phyloP scores from a whole-genome alignment of 139 green algal genomes.

The Edaphochlamys debaryana region DNA sequence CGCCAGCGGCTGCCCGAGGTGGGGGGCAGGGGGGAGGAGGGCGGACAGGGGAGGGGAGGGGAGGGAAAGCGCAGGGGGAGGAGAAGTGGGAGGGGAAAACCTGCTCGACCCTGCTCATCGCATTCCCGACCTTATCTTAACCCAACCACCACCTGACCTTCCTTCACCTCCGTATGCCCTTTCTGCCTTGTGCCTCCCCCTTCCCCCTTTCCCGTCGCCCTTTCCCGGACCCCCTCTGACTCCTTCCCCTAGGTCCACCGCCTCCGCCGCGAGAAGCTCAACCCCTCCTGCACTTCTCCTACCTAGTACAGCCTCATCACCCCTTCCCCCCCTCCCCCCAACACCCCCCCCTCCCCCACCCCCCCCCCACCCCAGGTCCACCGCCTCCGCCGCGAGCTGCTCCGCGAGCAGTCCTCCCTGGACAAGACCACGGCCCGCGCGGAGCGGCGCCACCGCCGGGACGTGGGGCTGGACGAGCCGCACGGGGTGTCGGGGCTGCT shows the following conservation, averaged over 20 bases:
- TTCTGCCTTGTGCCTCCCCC: no score
- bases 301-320: background rate
- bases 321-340: background rate
- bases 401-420: conserved; percentile 26
- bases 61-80: background rate
- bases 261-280: no score
- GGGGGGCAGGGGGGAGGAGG: background rate
- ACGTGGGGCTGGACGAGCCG: conserved; percentile 25
- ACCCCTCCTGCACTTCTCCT: no score
- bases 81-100: background rate
- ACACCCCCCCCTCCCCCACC: background rate
- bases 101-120: background rate
- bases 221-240: no score
- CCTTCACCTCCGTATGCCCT: no score
- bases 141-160: no score
- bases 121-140: no score
- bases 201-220: no score
- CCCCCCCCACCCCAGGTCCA: background rate
- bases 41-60: background rate
- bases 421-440: conserved; percentile 12
- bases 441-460: conserved; percentile 28
- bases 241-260: no score
- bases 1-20: conserved; percentile 33
- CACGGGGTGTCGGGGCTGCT: conserved; percentile 40
- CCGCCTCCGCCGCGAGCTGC: conserved; percentile 19